Base-by-base conservation (phyloP, 129 eudicot species). In the Gnaphalium uliginosum region DNA sequence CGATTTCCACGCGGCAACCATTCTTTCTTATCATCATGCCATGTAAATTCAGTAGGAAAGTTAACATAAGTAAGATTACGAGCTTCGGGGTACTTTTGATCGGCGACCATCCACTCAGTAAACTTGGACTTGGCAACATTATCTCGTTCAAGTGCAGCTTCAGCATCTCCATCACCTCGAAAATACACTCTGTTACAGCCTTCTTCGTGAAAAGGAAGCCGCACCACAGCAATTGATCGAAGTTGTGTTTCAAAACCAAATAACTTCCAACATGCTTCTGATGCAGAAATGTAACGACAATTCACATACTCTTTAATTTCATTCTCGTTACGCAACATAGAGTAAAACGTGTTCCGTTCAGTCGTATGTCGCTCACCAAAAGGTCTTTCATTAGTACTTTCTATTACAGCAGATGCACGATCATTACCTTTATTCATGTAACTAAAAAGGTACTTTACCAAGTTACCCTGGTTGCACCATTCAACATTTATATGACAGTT, bases 231-330 rank as follows among this genome's bases (percentile, higher is more conserved):
- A 8, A 54, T 1, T 1, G 65, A 71, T 1, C 19, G 51, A 53
- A 53, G 32, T 9, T 29, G 76, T 66, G 57, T 54, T 8, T 72
- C 54, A 11, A 30, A 72, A 8, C 14, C 66, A 2, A 72, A 27
- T 2, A 32, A 10, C 10, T 72, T 57, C 33, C 67, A 72, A 29
- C 76, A 72, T n/a, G 76, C n/a, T 27, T 72, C 54, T 4, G 5
- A 32, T 0, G 53, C 32, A 8, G 66, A 72, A 2, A 72, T 19
- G 27, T 72, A 72, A 22, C 33, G 51, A 1, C 76, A 33, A 5
- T 56, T 72, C 4, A 72, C 7, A 2, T 27, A 57, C 2, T 19
- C 35, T 7, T 72, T 62, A 18, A 50, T 70, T 29, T 70, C 74
- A 4, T 70, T 29, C 1, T 70, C 74, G 13, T 59, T 8, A 3